phyloP scores from a whole-genome alignment of 768 basidiomycete species.

The Tubosaeta brunneosetosa region DNA sequence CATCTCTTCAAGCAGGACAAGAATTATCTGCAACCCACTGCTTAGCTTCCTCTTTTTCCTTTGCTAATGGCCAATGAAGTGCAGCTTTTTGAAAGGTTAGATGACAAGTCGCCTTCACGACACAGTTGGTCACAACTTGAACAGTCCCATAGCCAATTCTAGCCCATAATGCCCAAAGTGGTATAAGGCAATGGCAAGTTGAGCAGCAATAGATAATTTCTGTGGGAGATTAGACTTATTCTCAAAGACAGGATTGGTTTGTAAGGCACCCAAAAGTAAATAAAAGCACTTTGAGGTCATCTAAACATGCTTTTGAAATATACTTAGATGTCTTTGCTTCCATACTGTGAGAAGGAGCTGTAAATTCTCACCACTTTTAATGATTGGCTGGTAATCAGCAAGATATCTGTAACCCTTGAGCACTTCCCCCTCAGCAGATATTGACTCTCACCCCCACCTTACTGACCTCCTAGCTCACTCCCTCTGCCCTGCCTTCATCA shows the following conservation, averaged over 20 bases:
- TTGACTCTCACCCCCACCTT: too few relatives aligned
- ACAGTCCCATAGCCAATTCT: slow-evolving; percentile 2
- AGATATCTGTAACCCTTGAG: background rate
- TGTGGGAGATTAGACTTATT: background rate
- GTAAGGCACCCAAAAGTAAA: background rate
- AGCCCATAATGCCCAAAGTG: background rate
- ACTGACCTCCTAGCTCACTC: too few relatives aligned
- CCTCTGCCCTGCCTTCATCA: too few relatives aligned
- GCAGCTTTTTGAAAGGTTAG: background rate
- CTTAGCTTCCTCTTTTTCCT: slow-evolving; percentile 34
- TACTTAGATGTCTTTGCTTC: too few relatives aligned
- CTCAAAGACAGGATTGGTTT: background rate
- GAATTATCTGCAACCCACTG: slow-evolving; percentile 33
- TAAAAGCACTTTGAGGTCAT: slow-evolving; percentile 5
- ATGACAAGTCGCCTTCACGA: background rate
- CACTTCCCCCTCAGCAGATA: too few relatives aligned
- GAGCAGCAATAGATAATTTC: background rate
- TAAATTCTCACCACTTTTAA: too few relatives aligned
- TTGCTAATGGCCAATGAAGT: background rate
- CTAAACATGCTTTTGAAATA: slow-evolving; percentile 1
- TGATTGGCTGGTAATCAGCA: background rate
- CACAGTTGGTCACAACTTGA: background rate
- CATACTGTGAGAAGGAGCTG: too few relatives aligned
- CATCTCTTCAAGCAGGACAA: slow-evolving; percentile 33
- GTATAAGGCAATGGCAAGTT: background rate